These are phyloP conservation scores for Phytophthora ramorum DNA, from an alignment of 352 stramenopile genomes.

Conservation along the genomic window DNA sequence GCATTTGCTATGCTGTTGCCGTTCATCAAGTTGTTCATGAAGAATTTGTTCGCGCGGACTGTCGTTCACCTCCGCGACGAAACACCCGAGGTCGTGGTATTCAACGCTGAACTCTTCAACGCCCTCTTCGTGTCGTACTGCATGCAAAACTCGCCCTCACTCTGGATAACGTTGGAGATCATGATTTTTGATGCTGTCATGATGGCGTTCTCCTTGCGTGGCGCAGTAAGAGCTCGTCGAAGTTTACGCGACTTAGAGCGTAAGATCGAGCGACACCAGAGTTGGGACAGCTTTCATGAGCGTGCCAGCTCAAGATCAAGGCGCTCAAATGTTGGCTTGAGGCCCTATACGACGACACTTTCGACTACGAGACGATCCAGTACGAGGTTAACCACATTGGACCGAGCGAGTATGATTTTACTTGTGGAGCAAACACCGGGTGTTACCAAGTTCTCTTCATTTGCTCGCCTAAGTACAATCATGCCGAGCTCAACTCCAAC, in stretches of 20 bases:
- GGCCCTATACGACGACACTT: not conserved
- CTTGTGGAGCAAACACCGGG: not conserved
- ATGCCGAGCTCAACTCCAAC: not conserved
- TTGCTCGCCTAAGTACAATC: not conserved
- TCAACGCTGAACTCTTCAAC: constrained; percentile 32
- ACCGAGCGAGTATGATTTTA: constrained; percentile 8
- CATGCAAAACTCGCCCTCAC: constrained; percentile 34
- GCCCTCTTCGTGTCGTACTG: constrained; percentile 30
- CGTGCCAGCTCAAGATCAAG: not conserved
- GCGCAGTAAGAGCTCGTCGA: not conserved
- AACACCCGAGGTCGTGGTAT: constrained; percentile 27
- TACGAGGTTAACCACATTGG: not conserved
- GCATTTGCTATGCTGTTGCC: constrained; percentile 25
- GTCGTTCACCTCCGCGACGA: constrained; percentile 24
- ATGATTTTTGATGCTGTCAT: constrained; percentile 24
- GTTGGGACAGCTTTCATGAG: not conserved
- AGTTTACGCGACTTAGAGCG: not conserved
- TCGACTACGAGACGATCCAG: not conserved
- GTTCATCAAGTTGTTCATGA: constrained; percentile 17
- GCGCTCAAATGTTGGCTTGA: not conserved
- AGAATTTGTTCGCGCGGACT: constrained; percentile 17
- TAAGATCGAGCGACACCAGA: not conserved
- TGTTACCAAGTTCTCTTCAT: not conserved
- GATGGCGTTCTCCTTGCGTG: constrained; percentile 11
- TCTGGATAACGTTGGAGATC: constrained; percentile 22